Evolutionary conservation across 805 yeast genomes (phyloP), one percentile per base, ranked within the genome.

Genomic region (Wickerhamiella galacta): DNA sequence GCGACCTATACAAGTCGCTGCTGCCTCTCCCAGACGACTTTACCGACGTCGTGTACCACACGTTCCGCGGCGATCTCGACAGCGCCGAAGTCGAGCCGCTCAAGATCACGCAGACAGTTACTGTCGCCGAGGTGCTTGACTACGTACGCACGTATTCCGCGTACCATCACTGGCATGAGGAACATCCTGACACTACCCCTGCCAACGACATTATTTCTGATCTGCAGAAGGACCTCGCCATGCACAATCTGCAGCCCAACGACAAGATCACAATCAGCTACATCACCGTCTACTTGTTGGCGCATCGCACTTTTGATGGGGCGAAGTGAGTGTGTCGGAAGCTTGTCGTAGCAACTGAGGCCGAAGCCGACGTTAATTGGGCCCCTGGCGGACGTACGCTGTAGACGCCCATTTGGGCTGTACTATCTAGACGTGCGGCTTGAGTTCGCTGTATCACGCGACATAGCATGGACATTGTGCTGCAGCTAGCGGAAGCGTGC

Each of bases 101-200:
- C 28, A 44, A 49, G 34, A 37, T 38, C 39, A 47, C 24, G 31
- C 31, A 31, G 33, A 41, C 22, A 10, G 31, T 20, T 20, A 53
- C 70, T 0, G 39, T 81, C 17, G 49, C 43, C 3, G 70, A 61
- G 6, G 72, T 64, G 40, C 49, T 58, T 3, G 51, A 62, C 15
- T 80, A 80, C 48, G 46, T 76, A 16, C 52, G 58, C 10, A 78
- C 93, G 0, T 75, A 72, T 64, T 77, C 92, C 46, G 66, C 78
- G 2, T 70, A 66, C 49, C 81, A 75, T 51, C 58, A 68, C 52
- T 50, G 82, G 81, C 37, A 64, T 53, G 54, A 51, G 33, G 61
- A 49, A 6, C 54, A 70, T 36, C 56, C 57, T 9, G 46, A 43
- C 2, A 64, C 48, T 78, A 73, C 50, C 57, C 69, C 54, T 45